Base-by-base conservation (phyloP, 495 filamentous ascomycete genomes). In the Hypoxylon lienhwacheense region DNA sequence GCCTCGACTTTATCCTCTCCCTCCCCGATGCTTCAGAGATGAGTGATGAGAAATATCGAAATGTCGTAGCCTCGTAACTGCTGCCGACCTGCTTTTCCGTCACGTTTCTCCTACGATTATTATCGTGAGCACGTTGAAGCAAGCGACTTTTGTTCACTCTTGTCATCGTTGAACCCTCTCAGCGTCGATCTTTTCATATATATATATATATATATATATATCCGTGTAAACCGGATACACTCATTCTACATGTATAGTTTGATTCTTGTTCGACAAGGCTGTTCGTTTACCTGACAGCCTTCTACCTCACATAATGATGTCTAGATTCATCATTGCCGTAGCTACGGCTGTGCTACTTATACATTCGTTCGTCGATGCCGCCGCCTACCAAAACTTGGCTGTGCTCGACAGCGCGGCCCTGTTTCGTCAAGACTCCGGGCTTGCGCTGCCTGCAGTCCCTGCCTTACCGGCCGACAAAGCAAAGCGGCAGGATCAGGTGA, bases 401-500 rank as follows among this genome's bases (percentile, higher is more conserved):
- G 35, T 17, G 4, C n/a, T 63, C 16, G n/a, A 47, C 16, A 14
- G 59, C 55, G 64, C 31, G 20, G 49, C 45, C 7, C 26, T 55
- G 12, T 53, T 60, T 41, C 22, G 14, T 2, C 22, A 19, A 20
- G n/a, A 40, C 32, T 45, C 41, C 24, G 63, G 63, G 28, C 28
- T 64, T 36, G 63, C 47, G 25, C 63, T 36, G 24, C 63, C 55
- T 21, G 47, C 63, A 25, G 5, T 47, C 45, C 60, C 59, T 31
- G 55, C 59, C n/a, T 22, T 50, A 15, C 52, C 26, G 4, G 45
- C 44, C 26, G 34, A 1, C 28, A 45, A 47, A 12, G 45, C 42
- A 17, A 61, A 33, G 41, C 58, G 47, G 3, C 40, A 59, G 42
- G 40, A 43, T 3, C 35, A 40, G 17, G 29, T 33, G 3, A 2